These are phyloP conservation scores for Maudiozyma bulderi DNA, from an alignment of 805 yeast species.

Conservation along the genomic window DNA sequence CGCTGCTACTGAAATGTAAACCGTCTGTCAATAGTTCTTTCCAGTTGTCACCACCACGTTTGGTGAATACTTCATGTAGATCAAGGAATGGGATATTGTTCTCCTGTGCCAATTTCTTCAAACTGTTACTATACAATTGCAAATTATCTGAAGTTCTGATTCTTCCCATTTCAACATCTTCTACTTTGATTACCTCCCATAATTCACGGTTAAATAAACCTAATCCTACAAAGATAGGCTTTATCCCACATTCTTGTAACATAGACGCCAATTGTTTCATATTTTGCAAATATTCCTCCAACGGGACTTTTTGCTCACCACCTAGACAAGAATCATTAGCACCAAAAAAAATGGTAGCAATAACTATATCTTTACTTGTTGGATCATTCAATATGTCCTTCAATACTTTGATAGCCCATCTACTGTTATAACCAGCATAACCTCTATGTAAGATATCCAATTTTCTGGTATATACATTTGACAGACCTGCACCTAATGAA, in stretches of 20 bases:
- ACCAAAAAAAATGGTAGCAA: constrained; percentile 63
- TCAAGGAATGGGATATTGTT: constrained; percentile 50
- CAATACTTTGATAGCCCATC: constrained; percentile 44
- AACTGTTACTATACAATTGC: constrained; percentile 41
- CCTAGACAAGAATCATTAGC: constrained; percentile 59
- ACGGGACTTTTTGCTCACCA: constrained; percentile 41
- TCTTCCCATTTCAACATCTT: constrained; percentile 33
- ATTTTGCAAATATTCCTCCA: constrained; percentile 43
- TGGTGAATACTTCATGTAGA: constrained; percentile 38
- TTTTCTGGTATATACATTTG: constrained; percentile 44
- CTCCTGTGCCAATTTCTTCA: constrained; percentile 36
- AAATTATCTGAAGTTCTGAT: constrained; percentile 39
- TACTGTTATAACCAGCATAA: constrained; percentile 63
- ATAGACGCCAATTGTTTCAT: constrained; percentile 34
- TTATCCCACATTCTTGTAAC: constrained; percentile 35
- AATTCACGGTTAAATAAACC: constrained; percentile 40
- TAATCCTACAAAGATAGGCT: constrained; percentile 54
- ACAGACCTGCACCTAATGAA: constrained; percentile 43
- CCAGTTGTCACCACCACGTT: constrained; percentile 32
- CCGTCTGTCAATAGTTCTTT: constrained; percentile 41
- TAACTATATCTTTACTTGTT: constrained; percentile 32
- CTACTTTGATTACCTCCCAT: constrained; percentile 30
- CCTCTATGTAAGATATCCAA: constrained; percentile 70
- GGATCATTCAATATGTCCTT: constrained; percentile 46
- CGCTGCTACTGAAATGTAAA: constrained; percentile 48